Evolutionary conservation across 306 rosid species (phyloP).

Genomic region (Ormosia semicastrata): DNA sequence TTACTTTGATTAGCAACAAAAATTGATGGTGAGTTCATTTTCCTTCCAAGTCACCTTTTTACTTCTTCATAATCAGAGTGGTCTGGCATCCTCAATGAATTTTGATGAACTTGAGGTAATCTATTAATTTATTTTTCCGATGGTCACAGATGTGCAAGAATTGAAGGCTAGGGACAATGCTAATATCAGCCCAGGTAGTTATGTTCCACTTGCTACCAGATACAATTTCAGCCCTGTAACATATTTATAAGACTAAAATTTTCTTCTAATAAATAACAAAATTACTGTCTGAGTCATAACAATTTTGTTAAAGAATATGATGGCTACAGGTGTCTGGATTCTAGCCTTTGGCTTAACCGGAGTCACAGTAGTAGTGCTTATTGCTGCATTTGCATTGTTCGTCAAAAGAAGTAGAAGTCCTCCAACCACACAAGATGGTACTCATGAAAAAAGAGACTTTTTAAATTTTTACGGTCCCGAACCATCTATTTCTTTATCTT

Average conservation of each 20-base stretch:
- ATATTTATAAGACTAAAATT: background rate
- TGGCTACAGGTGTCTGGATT: constrained; percentile 42
- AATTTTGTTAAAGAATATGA: constrained; percentile 8
- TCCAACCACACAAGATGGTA: constrained; percentile 21
- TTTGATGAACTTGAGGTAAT: background rate
- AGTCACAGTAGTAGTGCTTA: constrained; percentile 12
- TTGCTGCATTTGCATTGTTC: constrained; percentile 30
- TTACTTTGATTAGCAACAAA: background rate
- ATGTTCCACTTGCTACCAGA: background rate
- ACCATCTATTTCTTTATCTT: constrained; percentile 3
- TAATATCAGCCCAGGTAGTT: constrained; percentile 9
- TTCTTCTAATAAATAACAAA: background rate
- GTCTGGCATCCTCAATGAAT: background rate
- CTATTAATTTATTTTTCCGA: background rate
- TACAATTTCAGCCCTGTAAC: background rate
- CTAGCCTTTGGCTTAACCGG: constrained; percentile 37
- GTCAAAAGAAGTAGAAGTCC: constrained; percentile 21
- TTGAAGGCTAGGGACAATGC: background rate
- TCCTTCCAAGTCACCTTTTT: background rate
- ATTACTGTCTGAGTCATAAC: background rate
- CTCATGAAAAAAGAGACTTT: background rate
- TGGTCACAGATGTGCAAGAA: constrained; percentile 23
- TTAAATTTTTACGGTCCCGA: background rate
- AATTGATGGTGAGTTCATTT: background rate
- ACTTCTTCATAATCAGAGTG: background rate